A percentile compares a stretch with the other conserved stretches of the same genome.
Evolutionary conservation across 129 eudicot species (phyloP).

Genomic region (Kitagawia praeruptora): DNA sequence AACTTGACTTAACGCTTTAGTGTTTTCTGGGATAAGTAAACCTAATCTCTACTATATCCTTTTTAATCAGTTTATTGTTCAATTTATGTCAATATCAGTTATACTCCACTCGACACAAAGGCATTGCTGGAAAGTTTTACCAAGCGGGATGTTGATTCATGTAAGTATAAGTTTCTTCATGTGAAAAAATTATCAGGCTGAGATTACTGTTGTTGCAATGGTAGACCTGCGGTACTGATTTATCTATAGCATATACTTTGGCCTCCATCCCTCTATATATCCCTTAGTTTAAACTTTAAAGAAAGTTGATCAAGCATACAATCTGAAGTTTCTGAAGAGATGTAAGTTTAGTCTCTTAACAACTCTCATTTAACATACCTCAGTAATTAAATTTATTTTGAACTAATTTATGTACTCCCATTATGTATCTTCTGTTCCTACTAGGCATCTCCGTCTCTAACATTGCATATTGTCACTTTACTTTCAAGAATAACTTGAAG

Average conservation of each 20-base stretch:
- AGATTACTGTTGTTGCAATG: not conserved
- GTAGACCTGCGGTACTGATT: not conserved
- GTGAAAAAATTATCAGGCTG: not conserved
- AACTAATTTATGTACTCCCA: not conserved
- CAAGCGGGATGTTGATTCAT: constrained; percentile 70
- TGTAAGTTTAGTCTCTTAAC: not conserved
- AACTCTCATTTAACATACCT: not conserved
- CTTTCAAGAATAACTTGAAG: not conserved
- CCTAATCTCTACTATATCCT: not conserved
- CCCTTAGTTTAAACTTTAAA: not conserved
- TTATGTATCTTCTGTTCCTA: not conserved
- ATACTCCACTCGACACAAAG: constrained; percentile 72
- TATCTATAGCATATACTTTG: not conserved
- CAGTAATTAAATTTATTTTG: not conserved
- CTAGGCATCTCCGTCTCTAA: not conserved
- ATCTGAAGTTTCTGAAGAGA: not conserved
- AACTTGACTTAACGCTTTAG: not conserved
- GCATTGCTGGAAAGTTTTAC: constrained; percentile 69
- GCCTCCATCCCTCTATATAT: not conserved
- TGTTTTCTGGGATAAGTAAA: not conserved
- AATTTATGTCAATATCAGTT: constrained; percentile 38
- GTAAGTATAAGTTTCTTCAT: constrained; percentile 36
- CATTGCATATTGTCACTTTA: not conserved
- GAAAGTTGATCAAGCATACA: not conserved
- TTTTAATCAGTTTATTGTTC: constrained; percentile 10